These are phyloP conservation scores for Pichia cabralensis DNA, from an alignment of 805 yeast genomes.

Conservation along the genomic window DNA sequence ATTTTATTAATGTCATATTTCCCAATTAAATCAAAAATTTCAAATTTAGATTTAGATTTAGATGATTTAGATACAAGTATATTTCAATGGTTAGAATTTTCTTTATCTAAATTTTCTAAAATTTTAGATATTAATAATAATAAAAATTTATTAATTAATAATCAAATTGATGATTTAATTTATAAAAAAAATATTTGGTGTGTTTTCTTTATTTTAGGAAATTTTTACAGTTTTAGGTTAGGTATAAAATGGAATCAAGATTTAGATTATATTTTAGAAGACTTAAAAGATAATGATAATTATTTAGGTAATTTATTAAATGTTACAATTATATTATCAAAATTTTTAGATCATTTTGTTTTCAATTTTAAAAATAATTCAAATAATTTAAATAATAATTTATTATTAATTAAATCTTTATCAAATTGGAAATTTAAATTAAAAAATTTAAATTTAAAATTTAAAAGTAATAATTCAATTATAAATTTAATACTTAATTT, in stretches of 20 bases:
- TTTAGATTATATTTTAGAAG: constrained; percentile 13
- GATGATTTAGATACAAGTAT: constrained; percentile 13
- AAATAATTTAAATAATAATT: constrained; percentile 1
- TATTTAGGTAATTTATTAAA: constrained; percentile 16
- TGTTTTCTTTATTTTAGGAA: constrained; percentile 20
- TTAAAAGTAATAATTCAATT: no score
- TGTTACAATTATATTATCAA: constrained; percentile 13
- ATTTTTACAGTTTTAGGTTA: constrained; percentile 17
- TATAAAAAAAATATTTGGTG: constrained; percentile 20
- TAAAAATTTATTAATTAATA: constrained; percentile 2
- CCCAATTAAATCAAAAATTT: constrained; percentile 13
- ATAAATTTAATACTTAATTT: constrained; percentile 4
- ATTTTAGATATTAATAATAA: constrained; percentile 8
- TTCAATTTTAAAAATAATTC: constrained; percentile 11
- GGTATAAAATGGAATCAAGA: constrained; percentile 21
- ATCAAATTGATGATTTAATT: constrained; percentile 10
- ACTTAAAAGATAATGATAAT: constrained; percentile 9
- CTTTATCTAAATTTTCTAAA: constrained; percentile 15
- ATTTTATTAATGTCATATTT: constrained; percentile 20
- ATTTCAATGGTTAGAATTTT: constrained; percentile 18
- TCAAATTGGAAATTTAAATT: constrained; percentile 18
- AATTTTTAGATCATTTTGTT: constrained; percentile 15
- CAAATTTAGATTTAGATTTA: neutral
- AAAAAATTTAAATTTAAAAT: constrained; percentile 4
- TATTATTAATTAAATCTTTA: constrained; percentile 17